Evolutionary conservation across 2,329 filamentous ascomycete genomes (phyloP).

Genomic region (Alternaria sp.): DNA sequence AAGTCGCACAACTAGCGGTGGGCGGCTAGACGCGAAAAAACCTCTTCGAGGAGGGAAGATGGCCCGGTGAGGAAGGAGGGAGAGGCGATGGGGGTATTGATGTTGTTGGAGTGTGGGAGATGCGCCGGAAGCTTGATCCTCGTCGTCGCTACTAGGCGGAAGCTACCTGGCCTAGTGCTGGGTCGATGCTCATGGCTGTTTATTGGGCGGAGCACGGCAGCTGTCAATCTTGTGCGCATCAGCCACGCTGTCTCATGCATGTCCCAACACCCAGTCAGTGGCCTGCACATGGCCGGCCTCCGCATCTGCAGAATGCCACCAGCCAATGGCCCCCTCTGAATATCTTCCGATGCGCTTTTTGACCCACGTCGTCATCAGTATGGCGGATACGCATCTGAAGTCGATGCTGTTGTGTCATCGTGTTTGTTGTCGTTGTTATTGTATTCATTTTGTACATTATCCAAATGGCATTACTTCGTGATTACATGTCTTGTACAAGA

Average conservation of each 20-base stretch:
- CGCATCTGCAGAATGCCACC: constrained; percentile 8
- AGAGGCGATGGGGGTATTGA: constrained; percentile 17
- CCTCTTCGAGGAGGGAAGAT: constrained; percentile 11
- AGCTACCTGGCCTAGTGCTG: constrained; percentile 20
- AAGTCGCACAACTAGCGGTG: constrained; percentile 37
- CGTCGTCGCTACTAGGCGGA: constrained; percentile 27
- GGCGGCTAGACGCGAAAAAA: constrained; percentile 12
- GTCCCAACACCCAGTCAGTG: constrained; percentile 18
- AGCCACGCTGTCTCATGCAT: constrained; percentile 23
- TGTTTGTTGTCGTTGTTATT: constrained; percentile 6
- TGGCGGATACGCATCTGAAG: constrained; percentile 2
- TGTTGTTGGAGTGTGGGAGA: constrained; percentile 19
- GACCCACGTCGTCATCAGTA: neutral
- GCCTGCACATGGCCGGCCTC: constrained; percentile 25
- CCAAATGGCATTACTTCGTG: constrained; percentile 20
- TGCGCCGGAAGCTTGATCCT: constrained; percentile 27
- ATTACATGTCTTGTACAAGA: constrained; percentile 40
- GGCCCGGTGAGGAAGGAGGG: constrained; percentile 12
- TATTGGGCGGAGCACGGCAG: constrained; percentile 32
- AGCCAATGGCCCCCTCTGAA: neutral
- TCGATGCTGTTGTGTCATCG: neutral
- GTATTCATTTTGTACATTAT: neutral
- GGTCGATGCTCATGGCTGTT: constrained; percentile 20
- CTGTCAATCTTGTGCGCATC: constrained; percentile 30
- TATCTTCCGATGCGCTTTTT: neutral